Evolutionary conservation across 116 monocot species (phyloP).

Genomic region (Thalassia testudinum): DNA sequence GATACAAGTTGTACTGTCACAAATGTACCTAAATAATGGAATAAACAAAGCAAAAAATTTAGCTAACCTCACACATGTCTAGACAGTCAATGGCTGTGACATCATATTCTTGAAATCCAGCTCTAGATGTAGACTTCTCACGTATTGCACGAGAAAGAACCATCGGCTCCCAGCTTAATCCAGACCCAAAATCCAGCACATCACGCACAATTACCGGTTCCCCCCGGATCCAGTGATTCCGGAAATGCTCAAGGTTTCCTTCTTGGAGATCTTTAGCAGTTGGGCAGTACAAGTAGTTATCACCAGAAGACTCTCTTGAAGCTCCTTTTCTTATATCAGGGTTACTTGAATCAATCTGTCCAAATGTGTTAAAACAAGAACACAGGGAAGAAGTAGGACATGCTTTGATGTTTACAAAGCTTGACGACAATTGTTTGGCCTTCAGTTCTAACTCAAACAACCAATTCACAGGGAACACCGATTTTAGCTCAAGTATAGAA

Average conservation of each 20-base stretch:
- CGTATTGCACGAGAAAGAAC: slow-evolving; percentile 32
- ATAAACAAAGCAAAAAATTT: neutral
- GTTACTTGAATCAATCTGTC: slow-evolving; percentile 5
- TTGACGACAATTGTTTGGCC: slow-evolving; percentile 13
- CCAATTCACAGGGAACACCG: slow-evolving; percentile 22
- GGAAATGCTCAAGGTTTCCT: slow-evolving; percentile 30
- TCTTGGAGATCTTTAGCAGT: slow-evolving; percentile 11
- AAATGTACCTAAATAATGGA: too few species aligned
- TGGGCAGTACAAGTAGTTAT: slow-evolving; percentile 43
- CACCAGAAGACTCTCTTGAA: slow-evolving; percentile 13
- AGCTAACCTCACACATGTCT: slow-evolving; percentile 23
- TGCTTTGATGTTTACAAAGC: neutral
- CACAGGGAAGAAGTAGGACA: slow-evolving; percentile 1
- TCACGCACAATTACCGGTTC: slow-evolving; percentile 45
- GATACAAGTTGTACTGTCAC: too few species aligned
- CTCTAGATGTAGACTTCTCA: slow-evolving; percentile 12
- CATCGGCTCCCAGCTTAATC: slow-evolving; percentile 55
- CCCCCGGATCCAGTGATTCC: slow-evolving; percentile 41
- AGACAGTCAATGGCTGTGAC: slow-evolving; percentile 39
- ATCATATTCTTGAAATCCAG: slow-evolving; percentile 20
- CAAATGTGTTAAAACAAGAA: slow-evolving; percentile 6
- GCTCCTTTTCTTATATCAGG: slow-evolving; percentile 13
- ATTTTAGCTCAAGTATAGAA: slow-evolving; percentile 31
- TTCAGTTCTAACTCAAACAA: slow-evolving; percentile 19
- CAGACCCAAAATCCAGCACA: slow-evolving; percentile 28